phyloP scores from a whole-genome alignment of 805 yeast species.

The Hanseniaspora thailandica region DNA sequence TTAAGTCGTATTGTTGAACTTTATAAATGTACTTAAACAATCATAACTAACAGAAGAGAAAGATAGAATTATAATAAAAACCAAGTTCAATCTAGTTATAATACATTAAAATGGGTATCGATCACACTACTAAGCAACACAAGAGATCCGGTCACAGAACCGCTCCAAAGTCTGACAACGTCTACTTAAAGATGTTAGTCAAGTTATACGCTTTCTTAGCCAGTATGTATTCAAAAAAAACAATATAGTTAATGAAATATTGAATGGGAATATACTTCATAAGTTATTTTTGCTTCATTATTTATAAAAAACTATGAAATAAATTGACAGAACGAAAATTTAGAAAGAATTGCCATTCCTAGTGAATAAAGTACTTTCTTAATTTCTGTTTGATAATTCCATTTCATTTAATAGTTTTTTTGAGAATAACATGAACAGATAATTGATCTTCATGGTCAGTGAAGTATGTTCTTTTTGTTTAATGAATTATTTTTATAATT shows the following conservation, averaged over 20 bases:
- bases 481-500: not conserved
- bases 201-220: slow-evolving; percentile 98
- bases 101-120: slow-evolving; percentile 71
- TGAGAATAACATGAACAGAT: not conserved
- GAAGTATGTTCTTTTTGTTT: not conserved
- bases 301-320: not conserved
- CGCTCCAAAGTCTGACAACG: slow-evolving; percentile 99
- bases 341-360: not conserved
- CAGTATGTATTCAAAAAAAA: slow-evolving; percentile 58
- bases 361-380: not conserved
- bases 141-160: slow-evolving; percentile 89
- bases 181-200: slow-evolving; percentile 95
- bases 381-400: not conserved
- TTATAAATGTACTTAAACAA: too few species aligned
- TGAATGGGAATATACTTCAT: not conserved
- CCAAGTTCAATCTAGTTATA: slow-evolving; percentile 10
- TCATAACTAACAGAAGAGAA: too few species aligned
- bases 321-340: not conserved
- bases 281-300: not conserved
- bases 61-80: not conserved
- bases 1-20: too few species aligned
- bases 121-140: slow-evolving; percentile 94
- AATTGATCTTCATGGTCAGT: not conserved
- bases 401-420: not conserved
- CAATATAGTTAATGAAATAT: slow-evolving; percentile 1